A percentile compares a stretch with the other conserved stretches of the same genome.
Conservation (phyloP, 225 moss, liverwort and hornwort species). For the Physcomitrellopsis africana region DNA sequence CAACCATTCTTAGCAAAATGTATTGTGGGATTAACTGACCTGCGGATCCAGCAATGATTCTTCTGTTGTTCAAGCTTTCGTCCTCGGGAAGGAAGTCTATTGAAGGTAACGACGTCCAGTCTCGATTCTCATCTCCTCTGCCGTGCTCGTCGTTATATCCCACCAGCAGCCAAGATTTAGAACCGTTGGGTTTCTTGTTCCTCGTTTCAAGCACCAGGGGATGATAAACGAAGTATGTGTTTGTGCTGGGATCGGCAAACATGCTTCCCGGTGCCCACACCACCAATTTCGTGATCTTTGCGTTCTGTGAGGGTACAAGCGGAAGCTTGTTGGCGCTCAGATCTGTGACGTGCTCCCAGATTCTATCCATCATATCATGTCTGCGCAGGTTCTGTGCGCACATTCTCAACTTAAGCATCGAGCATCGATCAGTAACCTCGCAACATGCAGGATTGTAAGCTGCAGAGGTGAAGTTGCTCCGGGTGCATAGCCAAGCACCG, state of each 20-base stretch:
- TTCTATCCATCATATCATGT: background rate
- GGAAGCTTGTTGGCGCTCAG: background rate
- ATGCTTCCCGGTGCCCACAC: background rate
- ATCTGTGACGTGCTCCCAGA: background rate
- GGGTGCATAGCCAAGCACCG: background rate
- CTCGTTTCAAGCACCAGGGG: conserved; percentile 5
- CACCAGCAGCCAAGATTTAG: conserved; percentile 11
- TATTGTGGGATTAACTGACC: background rate
- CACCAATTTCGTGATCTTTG: background rate
- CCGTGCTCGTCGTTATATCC: background rate
- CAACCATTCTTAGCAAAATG: no score
- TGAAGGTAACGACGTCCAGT: conserved; percentile 3
- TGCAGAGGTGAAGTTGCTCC: background rate
- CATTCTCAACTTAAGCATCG: background rate
- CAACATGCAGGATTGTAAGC: background rate
- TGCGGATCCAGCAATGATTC: conserved; percentile 17
- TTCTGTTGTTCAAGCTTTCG: background rate
- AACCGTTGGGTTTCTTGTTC: background rate
- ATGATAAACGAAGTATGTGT: background rate
- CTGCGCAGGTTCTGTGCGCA: background rate
- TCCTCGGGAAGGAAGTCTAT: conserved; percentile 1
- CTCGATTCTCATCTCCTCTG: background rate
- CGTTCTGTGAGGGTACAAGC: background rate
- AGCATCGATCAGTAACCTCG: background rate
- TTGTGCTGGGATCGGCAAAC: background rate